Evolutionary conservation across 169 alveolate species (phyloP).

Genomic region (Eimeria necatrix): DNA sequence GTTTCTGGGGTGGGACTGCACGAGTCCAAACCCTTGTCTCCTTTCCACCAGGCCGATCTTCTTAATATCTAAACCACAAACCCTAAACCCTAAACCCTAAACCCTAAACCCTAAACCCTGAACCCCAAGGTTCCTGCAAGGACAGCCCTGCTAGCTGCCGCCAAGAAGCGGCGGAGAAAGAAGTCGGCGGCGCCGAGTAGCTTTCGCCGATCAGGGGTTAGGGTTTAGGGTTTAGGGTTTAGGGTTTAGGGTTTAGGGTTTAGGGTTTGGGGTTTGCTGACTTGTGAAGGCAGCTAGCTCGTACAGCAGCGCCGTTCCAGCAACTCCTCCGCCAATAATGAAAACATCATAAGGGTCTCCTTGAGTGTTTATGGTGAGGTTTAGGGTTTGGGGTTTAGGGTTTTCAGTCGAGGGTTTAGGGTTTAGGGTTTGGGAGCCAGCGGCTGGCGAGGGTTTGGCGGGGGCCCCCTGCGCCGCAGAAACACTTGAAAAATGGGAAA

Average conservation of each 20-base stretch:
- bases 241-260: no score
- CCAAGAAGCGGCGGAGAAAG: no score
- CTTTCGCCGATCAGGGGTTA: no score
- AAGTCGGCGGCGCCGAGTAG: no score
- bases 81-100: not conserved
- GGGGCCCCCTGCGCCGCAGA: not conserved
- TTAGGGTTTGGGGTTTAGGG: no score
- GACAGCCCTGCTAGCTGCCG: not conserved
- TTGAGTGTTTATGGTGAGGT: no score
- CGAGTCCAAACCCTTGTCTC: constrained; percentile 88
- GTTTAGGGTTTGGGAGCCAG: not conserved
- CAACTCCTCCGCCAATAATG: constrained; percentile 92
- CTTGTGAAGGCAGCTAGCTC: constrained; percentile 89
- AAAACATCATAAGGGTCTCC: constrained; percentile 86
- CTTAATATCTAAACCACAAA: constrained; percentile 82
- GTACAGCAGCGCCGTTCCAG: constrained; percentile 92
- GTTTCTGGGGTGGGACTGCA: constrained; percentile 91
- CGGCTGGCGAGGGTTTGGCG: not conserved
- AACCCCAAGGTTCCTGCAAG: not conserved
- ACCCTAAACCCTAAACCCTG: not conserved
- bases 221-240: no score
- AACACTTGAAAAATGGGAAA: not conserved
- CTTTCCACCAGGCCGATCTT: constrained; percentile 89
- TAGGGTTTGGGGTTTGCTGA: no score
- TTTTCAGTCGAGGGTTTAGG: no score